A percentile compares a stretch with the other conserved stretches of the same genome.
These are phyloP conservation scores for Andrographis paniculata DNA, from an alignment of 305 asterid genomes.

Conservation along the genomic window DNA sequence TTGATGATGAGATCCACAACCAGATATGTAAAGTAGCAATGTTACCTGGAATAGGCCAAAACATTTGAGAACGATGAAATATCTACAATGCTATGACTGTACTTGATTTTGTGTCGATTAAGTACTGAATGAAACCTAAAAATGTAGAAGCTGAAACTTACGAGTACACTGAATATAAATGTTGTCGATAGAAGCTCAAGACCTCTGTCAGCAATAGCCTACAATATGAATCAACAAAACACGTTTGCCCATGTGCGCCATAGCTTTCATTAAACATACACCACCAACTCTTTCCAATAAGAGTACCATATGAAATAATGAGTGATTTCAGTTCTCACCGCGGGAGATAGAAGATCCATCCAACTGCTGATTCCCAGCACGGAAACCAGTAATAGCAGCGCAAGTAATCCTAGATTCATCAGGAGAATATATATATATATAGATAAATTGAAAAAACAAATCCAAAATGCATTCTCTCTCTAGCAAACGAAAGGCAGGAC, in stretches of 20 bases:
- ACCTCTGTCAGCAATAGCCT: conserved; percentile 93
- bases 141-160: too few relatives aligned
- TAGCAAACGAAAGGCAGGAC: conserved; percentile 1
- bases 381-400: conserved; percentile 43
- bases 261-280: neutral
- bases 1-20: conserved; percentile 46
- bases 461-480: neutral
- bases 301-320: neutral
- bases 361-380: conserved; percentile 59
- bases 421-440: too few relatives aligned
- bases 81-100: conserved; percentile 9
- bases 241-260: too few relatives aligned
- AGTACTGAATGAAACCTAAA: too few relatives aligned
- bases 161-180: conserved; percentile 53
- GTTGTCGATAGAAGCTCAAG: conserved; percentile 80
- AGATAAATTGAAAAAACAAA: conserved; percentile 4
- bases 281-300: neutral
- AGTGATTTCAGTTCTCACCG: conserved; percentile 36
- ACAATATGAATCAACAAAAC: conserved; percentile 28
- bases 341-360: conserved; percentile 56
- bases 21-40: conserved; percentile 56
- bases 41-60: conserved; percentile 50
- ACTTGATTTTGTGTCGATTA: conserved; percentile 1
- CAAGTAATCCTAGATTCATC: conserved; percentile 38
- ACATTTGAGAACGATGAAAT: conserved; percentile 1